Evolutionary conservation across 176 grass and related monocot genomes (phyloP), one percentile per base, ranked within the genome.

Genomic region (Rhynchospora pubera): DNA sequence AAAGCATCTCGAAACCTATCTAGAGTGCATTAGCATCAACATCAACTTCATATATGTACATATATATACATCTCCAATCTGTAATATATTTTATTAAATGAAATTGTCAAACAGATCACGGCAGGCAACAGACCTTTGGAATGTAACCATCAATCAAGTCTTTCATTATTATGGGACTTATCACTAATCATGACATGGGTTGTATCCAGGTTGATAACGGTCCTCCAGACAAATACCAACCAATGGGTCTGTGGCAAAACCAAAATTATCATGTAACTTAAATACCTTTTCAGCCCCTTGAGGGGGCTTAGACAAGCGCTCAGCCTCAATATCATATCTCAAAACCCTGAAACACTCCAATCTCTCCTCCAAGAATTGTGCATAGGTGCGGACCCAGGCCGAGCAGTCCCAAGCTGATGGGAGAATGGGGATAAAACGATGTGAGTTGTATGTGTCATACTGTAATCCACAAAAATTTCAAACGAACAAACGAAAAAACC

Each of bases 291-390:
- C 94, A 90, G 87, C 21, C 52, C 83, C 90, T 91, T 89, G 90
- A 86, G 82, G 77, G 76, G 93, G 92, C 78, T 89, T 92, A 43
- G 86, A 55, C 77, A 97, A 90, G 87, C 88, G 85, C 78, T 92
- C 94, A 79, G 94, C 83, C 87, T 97, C 94, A 83, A 97, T 79
- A 81, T 97, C 94, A 86, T 97, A 94, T 65, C 91, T 92, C 85
- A 97, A 86, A 56, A 97, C 64, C 81, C 83, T 97, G 74, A 97
- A 97, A 77, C 94, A 97, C 90, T 97, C 91, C 50, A 97, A 81
- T 89, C 92, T 91, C 85, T 97, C 94, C 80, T 97, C 94, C 81
- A 97, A 83, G 90, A 91, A 97, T 15, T 91, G 72, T 81, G 90
- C 90, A 52, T 97, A 97, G 15, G 90, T 87, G 43, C 92, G 90